phyloP scores from a whole-genome alignment of 164 flowering plant genomes.

The Aristolochia californica region DNA sequence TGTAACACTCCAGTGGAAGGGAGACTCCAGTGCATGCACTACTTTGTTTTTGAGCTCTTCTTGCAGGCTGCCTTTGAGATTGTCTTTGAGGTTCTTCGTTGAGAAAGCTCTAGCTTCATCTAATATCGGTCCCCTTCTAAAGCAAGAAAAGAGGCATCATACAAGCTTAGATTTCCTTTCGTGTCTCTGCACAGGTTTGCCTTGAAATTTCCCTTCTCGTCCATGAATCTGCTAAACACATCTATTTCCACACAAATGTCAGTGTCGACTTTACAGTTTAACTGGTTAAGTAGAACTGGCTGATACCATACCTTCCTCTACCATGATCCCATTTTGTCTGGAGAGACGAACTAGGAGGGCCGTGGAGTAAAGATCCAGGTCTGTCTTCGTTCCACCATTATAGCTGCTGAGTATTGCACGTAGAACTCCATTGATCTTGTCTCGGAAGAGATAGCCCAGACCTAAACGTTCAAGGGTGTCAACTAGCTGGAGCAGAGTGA shows the following conservation, averaged over 20 bases:
- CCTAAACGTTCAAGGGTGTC: slow-evolving; percentile 19
- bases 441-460: slow-evolving; percentile 12
- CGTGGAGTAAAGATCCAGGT: slow-evolving; percentile 9
- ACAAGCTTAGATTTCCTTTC: slow-evolving; percentile 25
- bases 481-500: slow-evolving; percentile 12
- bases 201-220: slow-evolving; percentile 18
- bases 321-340: slow-evolving; percentile 15
- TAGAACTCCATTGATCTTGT: slow-evolving; percentile 9
- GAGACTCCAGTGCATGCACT: slow-evolving; percentile 25
- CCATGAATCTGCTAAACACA: slow-evolving; percentile 16
- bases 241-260: slow-evolving; percentile 13
- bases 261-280: too few relatives aligned
- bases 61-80: slow-evolving; percentile 6
- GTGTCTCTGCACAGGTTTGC: slow-evolving; percentile 5
- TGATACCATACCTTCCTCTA: slow-evolving; percentile 17
- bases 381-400: not conserved
- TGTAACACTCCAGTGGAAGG: slow-evolving; percentile 23
- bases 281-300: too few relatives aligned
- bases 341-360: slow-evolving; percentile 17
- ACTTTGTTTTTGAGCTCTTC: slow-evolving; percentile 7
- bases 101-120: slow-evolving; percentile 23
- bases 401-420: not conserved
- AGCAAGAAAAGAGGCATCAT: slow-evolving; percentile 30
- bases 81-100: slow-evolving; percentile 4
- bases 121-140: slow-evolving; percentile 18